Evolutionary conservation across 352 stramenopile species (phyloP).

Genomic region (Phytophthora pluvialis): DNA sequence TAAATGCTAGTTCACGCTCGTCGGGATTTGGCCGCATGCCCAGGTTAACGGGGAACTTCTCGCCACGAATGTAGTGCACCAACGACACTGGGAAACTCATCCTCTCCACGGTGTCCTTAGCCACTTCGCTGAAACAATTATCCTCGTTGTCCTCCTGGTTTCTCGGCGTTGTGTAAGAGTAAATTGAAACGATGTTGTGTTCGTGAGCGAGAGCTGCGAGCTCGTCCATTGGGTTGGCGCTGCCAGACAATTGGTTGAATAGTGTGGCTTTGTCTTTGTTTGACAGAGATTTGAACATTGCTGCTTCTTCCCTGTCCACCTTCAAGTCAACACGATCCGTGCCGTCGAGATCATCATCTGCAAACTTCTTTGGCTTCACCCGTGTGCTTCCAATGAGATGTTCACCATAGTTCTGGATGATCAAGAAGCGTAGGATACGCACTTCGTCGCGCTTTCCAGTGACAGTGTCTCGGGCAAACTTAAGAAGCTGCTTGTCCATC

Average conservation of each 20-base stretch:
- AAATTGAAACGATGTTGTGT: conserved; percentile 64
- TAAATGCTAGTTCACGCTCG: conserved; percentile 43
- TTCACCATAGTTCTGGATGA: conserved; percentile 82
- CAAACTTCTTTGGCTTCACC: conserved; percentile 36
- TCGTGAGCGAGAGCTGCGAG: conserved; percentile 66
- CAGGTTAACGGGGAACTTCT: conserved; percentile 80
- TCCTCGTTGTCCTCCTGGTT: conserved; percentile 16
- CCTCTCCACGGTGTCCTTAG: conserved; percentile 36
- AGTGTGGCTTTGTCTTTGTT: conserved; percentile 56
- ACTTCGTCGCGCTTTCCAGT: conserved; percentile 37
- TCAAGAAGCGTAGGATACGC: conserved; percentile 67
- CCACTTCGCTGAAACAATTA: conserved; percentile 28
- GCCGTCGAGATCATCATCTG: conserved; percentile 53
- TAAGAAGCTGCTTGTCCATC: conserved; percentile 53
- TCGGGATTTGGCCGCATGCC: conserved; percentile 38
- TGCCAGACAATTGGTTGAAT: conserved; percentile 56
- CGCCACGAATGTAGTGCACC: conserved; percentile 78
- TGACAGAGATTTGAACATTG: conserved; percentile 46
- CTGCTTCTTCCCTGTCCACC: conserved; percentile 50
- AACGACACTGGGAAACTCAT: conserved; percentile 79
- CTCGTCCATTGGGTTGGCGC: conserved; percentile 44
- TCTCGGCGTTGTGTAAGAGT: conserved; percentile 42
- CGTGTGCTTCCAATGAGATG: conserved; percentile 62
- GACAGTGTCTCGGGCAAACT: conserved; percentile 54
- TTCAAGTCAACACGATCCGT: conserved; percentile 66